Evolutionary conservation across 1,284 basidiomycete genomes (phyloP), one percentile per base, ranked within the genome.

Genomic region (Paramarasmius palmivorus): DNA sequence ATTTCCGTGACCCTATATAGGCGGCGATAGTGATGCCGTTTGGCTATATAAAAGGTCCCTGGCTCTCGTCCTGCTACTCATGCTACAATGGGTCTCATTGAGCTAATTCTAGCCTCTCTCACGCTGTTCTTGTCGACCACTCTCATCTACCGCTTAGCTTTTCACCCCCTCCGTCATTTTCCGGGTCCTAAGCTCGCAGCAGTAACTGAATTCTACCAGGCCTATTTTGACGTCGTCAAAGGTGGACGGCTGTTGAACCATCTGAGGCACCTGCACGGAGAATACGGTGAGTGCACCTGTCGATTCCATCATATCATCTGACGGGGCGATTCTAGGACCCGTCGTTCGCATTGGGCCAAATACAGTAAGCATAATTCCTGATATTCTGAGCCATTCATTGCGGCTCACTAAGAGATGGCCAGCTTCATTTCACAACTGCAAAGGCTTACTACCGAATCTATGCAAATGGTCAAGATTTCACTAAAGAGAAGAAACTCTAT

Each of bases 171-270:
- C 39, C 49, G 53, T 35, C 44, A 35, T 3, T 63, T 63, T 48
- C 63, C 63, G 44, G 65, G 65, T 14, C 64, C 63, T 1, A 51
- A 49, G 15, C 48, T 65, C 5, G 65, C 65, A 22, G 63, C 62
- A 3, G 29, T 61, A 4, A 64, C 63, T 3, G 26, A 57, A 4
- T 56, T 55, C n/a, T 65, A 66, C 35, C 54, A 61, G 26, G 54
- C 32, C 12, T 64, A 65, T 38, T 64, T 61, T 39, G 61, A 65
- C 26, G 50, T 64, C n/a, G 51, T 60, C 15, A 37, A 49, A 41
- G 52, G 57, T 37, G 63, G 64, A 23, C 60, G 60, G 25, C 55
- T 63, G n/a, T 35, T 65, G 1, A 55, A 59, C 12, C 60, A 65
- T 41, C 56, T 65, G 9, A 42, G 59, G 12, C 35, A 57, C 3